phyloP scores from a whole-genome alignment of 169 alveolate species.

The Eimeria falciformis region DNA sequence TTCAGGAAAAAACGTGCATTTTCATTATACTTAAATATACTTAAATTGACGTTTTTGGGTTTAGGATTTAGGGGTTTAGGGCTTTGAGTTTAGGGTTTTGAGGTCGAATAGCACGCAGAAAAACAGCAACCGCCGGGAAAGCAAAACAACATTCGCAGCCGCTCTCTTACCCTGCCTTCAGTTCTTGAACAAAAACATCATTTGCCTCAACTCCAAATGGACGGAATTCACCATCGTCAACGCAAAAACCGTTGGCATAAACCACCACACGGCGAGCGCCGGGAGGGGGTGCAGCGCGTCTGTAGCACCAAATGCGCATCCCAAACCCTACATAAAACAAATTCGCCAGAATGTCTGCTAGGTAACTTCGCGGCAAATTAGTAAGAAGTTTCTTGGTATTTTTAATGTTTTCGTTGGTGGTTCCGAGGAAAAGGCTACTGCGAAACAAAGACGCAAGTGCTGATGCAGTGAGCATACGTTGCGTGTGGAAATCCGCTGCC shows the following conservation, averaged over 20 bases:
- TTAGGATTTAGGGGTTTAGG: not conserved
- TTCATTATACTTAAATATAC: too few species aligned
- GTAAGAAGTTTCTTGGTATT: too few species aligned
- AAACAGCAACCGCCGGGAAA: too few species aligned
- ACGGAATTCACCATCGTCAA: slow-evolving; percentile 76
- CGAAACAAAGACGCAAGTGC: not conserved
- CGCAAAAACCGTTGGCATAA: slow-evolving; percentile 66
- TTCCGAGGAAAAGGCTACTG: not conserved
- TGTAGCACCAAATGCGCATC: not conserved
- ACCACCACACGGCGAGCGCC: slow-evolving; percentile 56
- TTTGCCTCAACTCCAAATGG: slow-evolving; percentile 49
- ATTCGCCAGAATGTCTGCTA: too few species aligned
- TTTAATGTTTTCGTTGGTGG: too few species aligned
- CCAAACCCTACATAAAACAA: too few species aligned
- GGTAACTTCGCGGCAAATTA: too few species aligned
- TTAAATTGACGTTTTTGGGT: too few species aligned
- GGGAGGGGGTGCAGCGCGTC: slow-evolving; percentile 61
- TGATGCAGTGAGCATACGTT: not conserved
- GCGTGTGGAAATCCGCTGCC: not conserved
- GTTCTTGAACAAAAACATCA: slow-evolving; percentile 50
- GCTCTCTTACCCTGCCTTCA: slow-evolving; percentile 55
- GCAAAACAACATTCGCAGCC: not conserved
- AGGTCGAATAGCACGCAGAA: not conserved
- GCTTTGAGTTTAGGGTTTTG: not conserved
- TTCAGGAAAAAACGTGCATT: not conserved